Percentiles rank a stretch among this genome's conserved stretches.
These are phyloP conservation scores for Sugiyamaella japonica DNA, from an alignment of 1,139 yeast species.

Conservation along the genomic window DNA sequence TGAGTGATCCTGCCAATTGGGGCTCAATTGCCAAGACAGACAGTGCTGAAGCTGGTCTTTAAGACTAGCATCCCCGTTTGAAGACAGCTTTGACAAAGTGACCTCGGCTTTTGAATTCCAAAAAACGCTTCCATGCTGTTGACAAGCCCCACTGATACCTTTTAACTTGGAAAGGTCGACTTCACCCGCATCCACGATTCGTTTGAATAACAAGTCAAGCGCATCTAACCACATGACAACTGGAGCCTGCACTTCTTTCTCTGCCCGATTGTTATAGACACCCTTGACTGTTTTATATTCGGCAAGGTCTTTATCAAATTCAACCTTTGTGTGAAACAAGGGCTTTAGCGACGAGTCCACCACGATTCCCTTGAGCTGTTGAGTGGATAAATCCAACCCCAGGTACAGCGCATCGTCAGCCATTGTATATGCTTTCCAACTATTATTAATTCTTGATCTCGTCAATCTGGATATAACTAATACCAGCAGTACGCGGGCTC, in stretches of 20 bases:
- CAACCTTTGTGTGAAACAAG: slow-evolving; percentile 60
- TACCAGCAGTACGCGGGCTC: slow-evolving; percentile 9
- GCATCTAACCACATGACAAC: slow-evolving; percentile 91
- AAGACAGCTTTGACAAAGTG: slow-evolving; percentile 38
- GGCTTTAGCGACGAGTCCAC: slow-evolving; percentile 57
- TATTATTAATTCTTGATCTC: slow-evolving; percentile 1
- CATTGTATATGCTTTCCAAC: neutral
- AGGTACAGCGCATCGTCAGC: slow-evolving; percentile 4
- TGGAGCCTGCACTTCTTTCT: slow-evolving; percentile 56
- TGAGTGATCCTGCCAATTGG: slow-evolving; percentile 95
- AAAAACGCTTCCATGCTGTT: slow-evolving; percentile 88
- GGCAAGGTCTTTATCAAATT: slow-evolving; percentile 66
- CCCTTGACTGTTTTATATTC: slow-evolving; percentile 69
- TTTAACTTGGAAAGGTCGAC: slow-evolving; percentile 63
- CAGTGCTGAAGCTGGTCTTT: slow-evolving; percentile 39
- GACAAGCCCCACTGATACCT: slow-evolving; percentile 84
- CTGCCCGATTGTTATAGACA: slow-evolving; percentile 52
- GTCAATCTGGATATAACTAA: slow-evolving; percentile 1
- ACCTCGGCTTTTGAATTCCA: slow-evolving; percentile 59
- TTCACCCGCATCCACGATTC: slow-evolving; percentile 49
- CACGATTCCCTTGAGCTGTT: slow-evolving; percentile 77
- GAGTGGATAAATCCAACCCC: slow-evolving; percentile 89
- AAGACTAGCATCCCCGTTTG: slow-evolving; percentile 19
- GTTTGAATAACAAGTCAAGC: slow-evolving; percentile 59
- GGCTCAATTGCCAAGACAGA: slow-evolving; percentile 66